Conservation (phyloP, 345 rosid species). For the Eucalyptus regnans region DNA sequence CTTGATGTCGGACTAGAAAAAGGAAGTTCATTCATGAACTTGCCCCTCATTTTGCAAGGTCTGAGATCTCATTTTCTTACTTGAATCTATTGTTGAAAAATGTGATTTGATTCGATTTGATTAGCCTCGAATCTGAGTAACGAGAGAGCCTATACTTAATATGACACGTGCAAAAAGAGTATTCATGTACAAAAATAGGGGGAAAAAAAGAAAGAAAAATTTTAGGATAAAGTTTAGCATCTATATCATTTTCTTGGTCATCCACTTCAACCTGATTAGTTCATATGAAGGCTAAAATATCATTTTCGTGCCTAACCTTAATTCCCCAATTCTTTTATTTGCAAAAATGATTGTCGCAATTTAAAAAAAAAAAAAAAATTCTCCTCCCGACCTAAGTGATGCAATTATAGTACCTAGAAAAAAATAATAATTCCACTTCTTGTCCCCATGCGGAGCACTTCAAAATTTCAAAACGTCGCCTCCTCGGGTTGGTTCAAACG, state of each 20-base stretch:
- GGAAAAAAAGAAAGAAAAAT: neutral
- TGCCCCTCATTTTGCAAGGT: neutral
- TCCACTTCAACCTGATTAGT: neutral
- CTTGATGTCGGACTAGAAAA: neutral
- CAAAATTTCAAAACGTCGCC: neutral
- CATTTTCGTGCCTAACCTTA: neutral
- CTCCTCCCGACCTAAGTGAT: neutral
- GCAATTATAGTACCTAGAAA: neutral
- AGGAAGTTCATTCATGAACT: neutral
- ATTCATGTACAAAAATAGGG: fast-evolving
- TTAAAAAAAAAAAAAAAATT: too few relatives aligned
- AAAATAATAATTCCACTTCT: neutral
- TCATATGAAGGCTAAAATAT: neutral
- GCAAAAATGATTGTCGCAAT: neutral
- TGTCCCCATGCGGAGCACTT: neutral
- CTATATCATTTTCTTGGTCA: neutral
- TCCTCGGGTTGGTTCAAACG: slow-evolving; percentile 12
- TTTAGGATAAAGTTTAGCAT: neutral
- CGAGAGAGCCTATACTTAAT: fast-evolving
- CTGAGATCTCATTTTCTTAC: neutral
- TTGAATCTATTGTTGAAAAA: neutral
- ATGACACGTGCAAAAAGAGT: neutral
- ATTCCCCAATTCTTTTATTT: neutral
- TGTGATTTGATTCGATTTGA: neutral
- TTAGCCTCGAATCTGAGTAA: fast-evolving